phyloP scores from a whole-genome alignment of 2,329 filamentous ascomycete species.

The Epichloe gansuensis region DNA sequence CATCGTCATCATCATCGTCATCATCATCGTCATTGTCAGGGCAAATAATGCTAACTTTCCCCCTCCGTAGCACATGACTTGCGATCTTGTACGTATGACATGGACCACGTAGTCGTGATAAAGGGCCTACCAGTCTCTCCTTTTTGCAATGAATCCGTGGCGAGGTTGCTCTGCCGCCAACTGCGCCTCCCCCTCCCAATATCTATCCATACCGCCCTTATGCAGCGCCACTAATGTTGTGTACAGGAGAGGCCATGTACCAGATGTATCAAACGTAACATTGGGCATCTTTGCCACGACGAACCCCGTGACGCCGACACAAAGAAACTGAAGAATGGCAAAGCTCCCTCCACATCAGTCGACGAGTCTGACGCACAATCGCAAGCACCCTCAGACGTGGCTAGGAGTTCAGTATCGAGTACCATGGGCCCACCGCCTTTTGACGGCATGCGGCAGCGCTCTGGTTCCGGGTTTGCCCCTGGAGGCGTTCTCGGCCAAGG shows the following conservation, averaged over 20 bases:
- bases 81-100: constrained; percentile 62
- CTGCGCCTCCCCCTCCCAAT: not conserved
- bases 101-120: not conserved
- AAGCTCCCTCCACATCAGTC: constrained; percentile 31
- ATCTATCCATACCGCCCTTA: constrained; percentile 4
- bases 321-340: constrained; percentile 61
- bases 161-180: not conserved
- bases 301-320: constrained; percentile 76
- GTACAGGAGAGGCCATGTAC: constrained; percentile 85
- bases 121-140: not conserved
- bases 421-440: constrained; percentile 42
- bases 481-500: constrained; percentile 34
- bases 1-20: not conserved
- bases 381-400: constrained; percentile 29
- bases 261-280: constrained; percentile 95
- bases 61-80: constrained; percentile 68
- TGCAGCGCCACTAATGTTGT: constrained; percentile 15
- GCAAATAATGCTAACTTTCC: constrained; percentile 6
- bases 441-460: constrained; percentile 22
- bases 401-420: constrained; percentile 42
- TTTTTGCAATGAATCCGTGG: not conserved
- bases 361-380: constrained; percentile 49
- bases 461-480: constrained; percentile 30
- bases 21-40: not conserved
- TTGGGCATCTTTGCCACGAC: constrained; percentile 96